Conservation (phyloP, 2,329 filamentous ascomycete genomes). For the Ophidiomyces ophidiicola region DNA sequence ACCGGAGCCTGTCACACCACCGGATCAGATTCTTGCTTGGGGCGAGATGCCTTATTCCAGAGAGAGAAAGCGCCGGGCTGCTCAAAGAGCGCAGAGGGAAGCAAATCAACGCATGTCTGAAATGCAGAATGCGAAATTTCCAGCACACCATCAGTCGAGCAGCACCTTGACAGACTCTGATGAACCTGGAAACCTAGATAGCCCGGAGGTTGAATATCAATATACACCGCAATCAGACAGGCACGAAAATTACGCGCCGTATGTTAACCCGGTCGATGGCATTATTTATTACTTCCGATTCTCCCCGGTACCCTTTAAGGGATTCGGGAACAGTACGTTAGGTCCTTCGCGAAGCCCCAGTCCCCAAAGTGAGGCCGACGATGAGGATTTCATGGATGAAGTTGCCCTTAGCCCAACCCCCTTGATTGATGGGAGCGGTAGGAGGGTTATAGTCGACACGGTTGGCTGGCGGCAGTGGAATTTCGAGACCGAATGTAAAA, state of each 20-base stretch:
- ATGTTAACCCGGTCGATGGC: not conserved
- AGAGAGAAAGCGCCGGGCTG: no score
- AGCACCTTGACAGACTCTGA: no score
- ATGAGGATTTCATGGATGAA: slow-evolving; percentile 1
- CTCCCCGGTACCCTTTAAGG: slow-evolving; percentile 3
- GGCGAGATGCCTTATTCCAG: not conserved
- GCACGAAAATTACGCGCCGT: not conserved
- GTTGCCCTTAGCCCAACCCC: not conserved
- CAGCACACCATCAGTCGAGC: no score
- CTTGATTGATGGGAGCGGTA: not conserved
- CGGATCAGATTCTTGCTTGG: not conserved
- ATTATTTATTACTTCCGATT: not conserved
- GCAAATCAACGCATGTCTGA: no score
- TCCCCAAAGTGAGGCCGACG: not conserved
- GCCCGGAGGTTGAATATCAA: not conserved
- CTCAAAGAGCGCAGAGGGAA: no score
- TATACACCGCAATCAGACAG: not conserved
- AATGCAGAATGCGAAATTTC: no score
- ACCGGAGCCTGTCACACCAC: not conserved
- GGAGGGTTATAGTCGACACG: not conserved
- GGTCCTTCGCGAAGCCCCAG: not conserved
- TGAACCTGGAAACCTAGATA: no score
- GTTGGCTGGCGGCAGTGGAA: not conserved
- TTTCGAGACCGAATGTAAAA: not conserved
- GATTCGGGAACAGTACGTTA: not conserved